Percentiles rank a stretch among this genome's conserved stretches.
phyloP scores from a whole-genome alignment of 129 eudicot genomes.

The Pseudognaphalium luteoalbum region DNA sequence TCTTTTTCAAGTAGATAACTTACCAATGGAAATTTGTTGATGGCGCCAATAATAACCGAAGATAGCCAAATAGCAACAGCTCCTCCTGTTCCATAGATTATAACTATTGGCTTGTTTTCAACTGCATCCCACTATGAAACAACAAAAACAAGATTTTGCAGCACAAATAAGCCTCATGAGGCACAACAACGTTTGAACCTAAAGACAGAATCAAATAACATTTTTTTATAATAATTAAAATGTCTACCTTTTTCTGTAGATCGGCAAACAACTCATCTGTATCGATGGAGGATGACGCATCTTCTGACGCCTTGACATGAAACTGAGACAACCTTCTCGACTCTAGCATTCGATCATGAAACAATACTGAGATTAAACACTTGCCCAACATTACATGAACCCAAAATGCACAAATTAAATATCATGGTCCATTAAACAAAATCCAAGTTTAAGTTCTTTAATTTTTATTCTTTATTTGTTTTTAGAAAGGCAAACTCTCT shows the following conservation, averaged over 20 bases:
- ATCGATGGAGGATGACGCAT: constrained; percentile 56
- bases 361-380: neutral
- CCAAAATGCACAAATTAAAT: neutral
- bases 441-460: neutral
- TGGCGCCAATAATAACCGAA: constrained; percentile 76
- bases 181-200: neutral
- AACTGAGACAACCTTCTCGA: constrained; percentile 52
- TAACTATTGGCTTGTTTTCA: constrained; percentile 91
- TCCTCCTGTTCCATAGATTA: constrained; percentile 89
- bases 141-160: constrained; percentile 15
- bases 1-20: constrained; percentile 3
- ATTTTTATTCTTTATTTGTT: too few relatives aligned
- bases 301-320: constrained; percentile 79
- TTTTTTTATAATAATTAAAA: neutral
- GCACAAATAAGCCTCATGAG: neutral
- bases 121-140: constrained; percentile 83
- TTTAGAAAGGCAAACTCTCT: too few relatives aligned
- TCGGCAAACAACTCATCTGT: constrained; percentile 60
- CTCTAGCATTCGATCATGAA: constrained; percentile 37
- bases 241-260: constrained; percentile 75
- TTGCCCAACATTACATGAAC: neutral
- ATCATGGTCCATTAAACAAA: neutral
- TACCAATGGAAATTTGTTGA: constrained; percentile 94
- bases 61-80: constrained; percentile 78
- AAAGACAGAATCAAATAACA: neutral